A percentile compares a stretch with the other conserved stretches of the same genome.
These are phyloP conservation scores for Globisporangium parvum DNA, from an alignment of 352 stramenopile species.

Conservation along the genomic window DNA sequence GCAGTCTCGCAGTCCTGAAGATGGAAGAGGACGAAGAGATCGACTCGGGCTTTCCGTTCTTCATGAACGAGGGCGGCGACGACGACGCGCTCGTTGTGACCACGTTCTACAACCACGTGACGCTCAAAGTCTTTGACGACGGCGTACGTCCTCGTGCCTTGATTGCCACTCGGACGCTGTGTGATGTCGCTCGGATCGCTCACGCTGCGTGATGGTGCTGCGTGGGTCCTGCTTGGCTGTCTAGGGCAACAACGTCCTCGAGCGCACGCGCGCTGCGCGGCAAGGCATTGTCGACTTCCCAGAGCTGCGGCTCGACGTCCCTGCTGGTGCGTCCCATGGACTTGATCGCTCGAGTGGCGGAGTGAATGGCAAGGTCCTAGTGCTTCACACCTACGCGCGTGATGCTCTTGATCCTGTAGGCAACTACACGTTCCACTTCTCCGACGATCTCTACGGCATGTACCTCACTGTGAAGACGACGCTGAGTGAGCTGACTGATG, in stretches of 20 bases:
- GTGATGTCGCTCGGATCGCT: too few species aligned
- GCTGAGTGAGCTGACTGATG: conserved; percentile 38
- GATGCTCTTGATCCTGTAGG: conserved; percentile 24
- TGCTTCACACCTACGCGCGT: background rate
- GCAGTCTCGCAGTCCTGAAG: conserved; percentile 56
- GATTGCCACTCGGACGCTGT: background rate
- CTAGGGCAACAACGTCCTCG: conserved; percentile 53
- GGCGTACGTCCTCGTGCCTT: conserved; percentile 23
- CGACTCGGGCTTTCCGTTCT: conserved; percentile 49
- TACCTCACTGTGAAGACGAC: conserved; percentile 48
- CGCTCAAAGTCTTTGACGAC: conserved; percentile 45
- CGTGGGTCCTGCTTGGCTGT: background rate
- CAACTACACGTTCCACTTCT: conserved; percentile 67
- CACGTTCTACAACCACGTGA: conserved; percentile 64
- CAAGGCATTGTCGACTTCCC: conserved; percentile 56
- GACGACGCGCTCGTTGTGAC: conserved; percentile 56
- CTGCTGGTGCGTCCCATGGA: conserved; percentile 27
- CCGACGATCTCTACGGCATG: conserved; percentile 50
- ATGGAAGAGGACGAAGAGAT: conserved; percentile 77
- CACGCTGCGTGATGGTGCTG: too few species aligned
- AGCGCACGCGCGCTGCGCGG: conserved; percentile 38
- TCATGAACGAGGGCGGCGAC: conserved; percentile 61
- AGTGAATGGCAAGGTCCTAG: background rate
- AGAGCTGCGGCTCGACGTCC: conserved; percentile 54
- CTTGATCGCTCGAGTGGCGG: background rate